These are phyloP conservation scores for Mortierella hygrophila DNA, from an alignment of 192 early-diverging fungal species.

Conservation along the genomic window DNA sequence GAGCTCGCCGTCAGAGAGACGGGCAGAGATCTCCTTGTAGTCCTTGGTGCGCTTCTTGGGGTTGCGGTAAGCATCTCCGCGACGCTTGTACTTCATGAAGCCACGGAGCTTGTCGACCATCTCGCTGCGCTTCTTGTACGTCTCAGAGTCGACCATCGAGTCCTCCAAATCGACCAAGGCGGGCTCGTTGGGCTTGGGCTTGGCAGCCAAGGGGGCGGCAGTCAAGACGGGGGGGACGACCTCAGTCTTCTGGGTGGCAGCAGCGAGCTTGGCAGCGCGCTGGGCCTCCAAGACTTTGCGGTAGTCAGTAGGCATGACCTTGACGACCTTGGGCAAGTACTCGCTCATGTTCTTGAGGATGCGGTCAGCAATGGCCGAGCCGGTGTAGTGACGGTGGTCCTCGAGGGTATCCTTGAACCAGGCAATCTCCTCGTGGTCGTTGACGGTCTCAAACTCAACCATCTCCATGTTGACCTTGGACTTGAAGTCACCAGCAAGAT, in stretches of 20 bases:
- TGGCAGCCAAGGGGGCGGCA: slow-evolving; percentile 47
- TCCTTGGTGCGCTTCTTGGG: slow-evolving; percentile 85
- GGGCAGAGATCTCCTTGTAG: slow-evolving; percentile 96
- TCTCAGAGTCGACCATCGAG: slow-evolving; percentile 81
- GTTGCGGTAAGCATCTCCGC: slow-evolving; percentile 90
- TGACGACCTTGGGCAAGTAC: slow-evolving; percentile 86
- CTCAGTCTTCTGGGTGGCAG: slow-evolving; percentile 33
- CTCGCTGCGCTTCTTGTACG: slow-evolving; percentile 73
- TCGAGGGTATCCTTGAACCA: slow-evolving; percentile 83
- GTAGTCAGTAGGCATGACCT: slow-evolving; percentile 96
- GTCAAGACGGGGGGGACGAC: slow-evolving; percentile 44
- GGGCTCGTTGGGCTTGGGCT: slow-evolving; percentile 68
- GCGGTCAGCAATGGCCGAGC: slow-evolving; percentile 79
- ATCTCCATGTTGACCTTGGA: slow-evolving; percentile 91
- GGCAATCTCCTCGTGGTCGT: slow-evolving; percentile 78
- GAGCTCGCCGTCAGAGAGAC: slow-evolving; percentile 83
- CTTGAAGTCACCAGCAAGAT: slow-evolving; percentile 72
- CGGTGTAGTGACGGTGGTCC: slow-evolving; percentile 87
- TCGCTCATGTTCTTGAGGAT: slow-evolving; percentile 79
- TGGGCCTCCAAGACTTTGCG: slow-evolving; percentile 81
- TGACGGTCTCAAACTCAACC: slow-evolving; percentile 88
- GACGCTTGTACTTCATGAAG: slow-evolving; percentile 95
- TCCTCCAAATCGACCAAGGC: slow-evolving; percentile 91
- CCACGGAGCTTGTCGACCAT: slow-evolving; percentile 95
- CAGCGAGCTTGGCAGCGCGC: slow-evolving; percentile 59